Percentiles rank a stretch among this genome's conserved stretches.
Evolutionary conservation across 257 asterid species (phyloP).

Genomic region (Scutellaria barbata): DNA sequence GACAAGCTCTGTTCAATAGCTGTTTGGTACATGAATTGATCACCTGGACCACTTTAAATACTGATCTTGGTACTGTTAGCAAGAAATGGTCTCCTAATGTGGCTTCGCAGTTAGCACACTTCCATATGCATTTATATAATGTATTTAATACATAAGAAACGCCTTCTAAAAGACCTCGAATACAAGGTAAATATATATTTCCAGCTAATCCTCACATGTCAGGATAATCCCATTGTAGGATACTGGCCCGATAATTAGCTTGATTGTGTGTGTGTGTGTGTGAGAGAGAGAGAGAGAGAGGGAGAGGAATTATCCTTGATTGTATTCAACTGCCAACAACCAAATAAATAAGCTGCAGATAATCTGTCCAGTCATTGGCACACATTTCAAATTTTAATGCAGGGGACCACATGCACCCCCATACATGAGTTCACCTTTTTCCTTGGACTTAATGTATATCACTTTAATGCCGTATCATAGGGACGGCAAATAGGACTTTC

Average conservation of each 20-base stretch:
- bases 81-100: too few relatives aligned
- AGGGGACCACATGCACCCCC: constrained; percentile 51
- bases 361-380: constrained; percentile 44
- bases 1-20: not conserved
- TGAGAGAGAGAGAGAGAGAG: constrained; percentile 25
- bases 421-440: not conserved
- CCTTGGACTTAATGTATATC: not conserved
- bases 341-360: constrained; percentile 38
- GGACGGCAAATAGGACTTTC: constrained; percentile 29
- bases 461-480: constrained; percentile 21
- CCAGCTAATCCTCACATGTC: constrained; percentile 21
- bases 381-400: constrained; percentile 41
- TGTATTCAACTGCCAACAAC: constrained; percentile 32
- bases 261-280: too few relatives aligned
- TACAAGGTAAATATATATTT: not conserved
- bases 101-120: too few relatives aligned
- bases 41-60: not conserved
- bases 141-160: constrained; percentile 15
- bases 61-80: too few relatives aligned
- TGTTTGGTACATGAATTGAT: not conserved
- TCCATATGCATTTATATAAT: not conserved
- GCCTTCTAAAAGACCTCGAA: not conserved
- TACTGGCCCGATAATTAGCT: constrained; percentile 23
- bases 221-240: constrained; percentile 18
- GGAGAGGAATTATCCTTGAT: constrained; percentile 26